A percentile compares a stretch with the other conserved stretches of the same genome.
phyloP scores from a whole-genome alignment of 371 early-diverging fungal genomes.

The Circinella umbellata region DNA sequence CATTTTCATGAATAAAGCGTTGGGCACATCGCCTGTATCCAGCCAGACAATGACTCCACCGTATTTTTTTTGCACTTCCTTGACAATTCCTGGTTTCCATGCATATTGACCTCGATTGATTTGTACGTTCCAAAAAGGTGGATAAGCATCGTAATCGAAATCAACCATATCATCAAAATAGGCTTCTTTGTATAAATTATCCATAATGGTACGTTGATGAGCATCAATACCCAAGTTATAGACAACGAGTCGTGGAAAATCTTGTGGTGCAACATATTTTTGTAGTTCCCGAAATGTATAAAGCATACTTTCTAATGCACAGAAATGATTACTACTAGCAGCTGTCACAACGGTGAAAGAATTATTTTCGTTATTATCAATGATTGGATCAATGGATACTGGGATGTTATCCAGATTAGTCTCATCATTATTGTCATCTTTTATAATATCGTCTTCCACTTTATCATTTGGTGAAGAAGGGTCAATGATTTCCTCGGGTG shows the following conservation, averaged over 20 bases:
- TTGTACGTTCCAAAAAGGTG: constrained; percentile 55
- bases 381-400: background rate
- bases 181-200: constrained; percentile 31
- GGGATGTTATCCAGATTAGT: background rate
- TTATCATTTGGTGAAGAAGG: too few species aligned
- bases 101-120: constrained; percentile 58
- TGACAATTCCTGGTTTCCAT: constrained; percentile 63
- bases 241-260: constrained; percentile 47
- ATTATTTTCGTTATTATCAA: background rate
- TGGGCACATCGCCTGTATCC: constrained; percentile 53
- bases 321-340: constrained; percentile 58
- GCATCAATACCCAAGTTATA: constrained; percentile 51
- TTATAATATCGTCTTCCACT: background rate
- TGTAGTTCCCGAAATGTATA: constrained; percentile 35
- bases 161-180: constrained; percentile 43
- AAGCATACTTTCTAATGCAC: constrained; percentile 52
- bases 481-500: constrained; percentile 1
- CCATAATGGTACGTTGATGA: constrained; percentile 33
- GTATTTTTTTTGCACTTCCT: constrained; percentile 49
- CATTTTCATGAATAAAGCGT: constrained; percentile 41
- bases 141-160: constrained; percentile 52
- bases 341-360: constrained; percentile 53
- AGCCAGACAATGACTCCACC: constrained; percentile 59
- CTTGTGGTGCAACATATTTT: constrained; percentile 14
- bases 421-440: background rate